Evolutionary conservation across 139 green algal species (phyloP).

Genomic region (Chlamydomonas sp.): DNA sequence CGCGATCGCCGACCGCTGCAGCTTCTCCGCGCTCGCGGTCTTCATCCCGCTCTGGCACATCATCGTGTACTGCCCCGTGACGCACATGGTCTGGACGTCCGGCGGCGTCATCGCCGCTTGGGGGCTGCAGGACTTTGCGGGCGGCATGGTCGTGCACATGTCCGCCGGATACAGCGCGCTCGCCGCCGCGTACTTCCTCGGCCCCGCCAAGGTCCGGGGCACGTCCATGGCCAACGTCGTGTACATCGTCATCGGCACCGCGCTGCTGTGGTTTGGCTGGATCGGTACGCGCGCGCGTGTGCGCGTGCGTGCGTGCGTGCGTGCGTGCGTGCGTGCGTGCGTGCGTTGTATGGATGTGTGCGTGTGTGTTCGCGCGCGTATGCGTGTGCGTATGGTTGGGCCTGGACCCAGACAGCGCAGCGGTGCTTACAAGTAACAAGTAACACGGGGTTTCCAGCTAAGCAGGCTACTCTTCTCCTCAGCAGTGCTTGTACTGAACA

Average conservation of each 20-base stretch:
- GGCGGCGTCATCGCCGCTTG: constrained; percentile 14
- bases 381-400: too few relatives aligned
- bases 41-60: constrained; percentile 20
- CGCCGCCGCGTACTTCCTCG: constrained; percentile 13
- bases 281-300: too few relatives aligned
- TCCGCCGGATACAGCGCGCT: constrained; percentile 17
- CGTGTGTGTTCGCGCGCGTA: too few relatives aligned
- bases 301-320: background rate
- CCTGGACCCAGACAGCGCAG: too few relatives aligned
- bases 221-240: constrained; percentile 18
- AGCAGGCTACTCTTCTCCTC: too few relatives aligned
- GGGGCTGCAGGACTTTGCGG: constrained; percentile 21
- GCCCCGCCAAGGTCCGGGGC: background rate
- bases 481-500: too few relatives aligned
- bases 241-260: constrained; percentile 18
- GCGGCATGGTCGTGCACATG: constrained; percentile 27
- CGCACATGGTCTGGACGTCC: constrained; percentile 20
- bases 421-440: too few relatives aligned
- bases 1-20: constrained; percentile 17
- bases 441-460: too few relatives aligned
- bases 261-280: constrained; percentile 22
- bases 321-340: background rate
- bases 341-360: too few relatives aligned
- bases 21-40: constrained; percentile 10
- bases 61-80: constrained; percentile 22